These are phyloP conservation scores for Berberis thunbergii DNA, from an alignment of 164 flowering plant genomes.

Conservation along the genomic window DNA sequence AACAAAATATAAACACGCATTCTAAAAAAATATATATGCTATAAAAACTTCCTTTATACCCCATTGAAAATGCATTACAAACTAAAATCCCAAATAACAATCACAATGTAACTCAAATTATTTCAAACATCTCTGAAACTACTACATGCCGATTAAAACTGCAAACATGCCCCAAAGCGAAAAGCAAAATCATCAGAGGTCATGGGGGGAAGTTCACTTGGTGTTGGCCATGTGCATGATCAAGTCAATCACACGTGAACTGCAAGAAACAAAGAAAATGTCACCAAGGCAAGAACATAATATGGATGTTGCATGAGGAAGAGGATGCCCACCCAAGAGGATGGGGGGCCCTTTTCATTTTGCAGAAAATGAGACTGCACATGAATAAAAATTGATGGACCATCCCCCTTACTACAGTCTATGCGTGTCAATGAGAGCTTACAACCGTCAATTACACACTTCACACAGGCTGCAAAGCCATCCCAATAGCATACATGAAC, in stretches of 20 bases:
- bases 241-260: constrained; percentile 24
- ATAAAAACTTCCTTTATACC: too few species aligned
- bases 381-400: background rate
- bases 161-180: too few species aligned
- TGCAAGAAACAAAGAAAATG: constrained; percentile 8
- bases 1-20: too few species aligned
- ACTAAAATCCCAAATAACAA: too few species aligned
- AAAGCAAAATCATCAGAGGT: background rate
- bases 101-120: background rate
- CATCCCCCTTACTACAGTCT: background rate
- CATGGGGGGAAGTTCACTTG: background rate
- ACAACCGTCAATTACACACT: too few species aligned
- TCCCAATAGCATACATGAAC: too few species aligned
- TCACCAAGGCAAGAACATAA: background rate
- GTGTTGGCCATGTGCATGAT: constrained; percentile 19
- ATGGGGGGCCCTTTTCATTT: background rate
- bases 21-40: too few species aligned
- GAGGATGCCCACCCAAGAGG: too few species aligned
- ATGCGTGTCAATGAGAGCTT: background rate
- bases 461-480: too few species aligned
- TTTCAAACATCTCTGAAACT: background rate
- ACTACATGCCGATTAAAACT: background rate
- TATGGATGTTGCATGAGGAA: background rate
- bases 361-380: background rate
- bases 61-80: too few species aligned